phyloP scores from a whole-genome alignment of 1,139 yeast genomes.

The Yamadazyma songkhlaensis region DNA sequence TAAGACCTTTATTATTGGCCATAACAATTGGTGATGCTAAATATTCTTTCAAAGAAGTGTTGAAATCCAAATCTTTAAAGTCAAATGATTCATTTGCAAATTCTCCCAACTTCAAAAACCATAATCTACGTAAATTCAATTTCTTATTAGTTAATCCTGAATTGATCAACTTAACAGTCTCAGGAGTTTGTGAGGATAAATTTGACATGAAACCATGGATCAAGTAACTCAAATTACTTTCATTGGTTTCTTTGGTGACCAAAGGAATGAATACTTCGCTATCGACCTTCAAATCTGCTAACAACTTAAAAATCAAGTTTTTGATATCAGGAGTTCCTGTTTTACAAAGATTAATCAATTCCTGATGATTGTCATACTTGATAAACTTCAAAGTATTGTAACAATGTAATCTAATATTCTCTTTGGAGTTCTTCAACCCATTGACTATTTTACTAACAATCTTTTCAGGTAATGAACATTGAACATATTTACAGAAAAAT shows the following conservation, averaged over 20 bases:
- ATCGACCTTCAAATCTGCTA: constrained; percentile 19
- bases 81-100: constrained; percentile 9
- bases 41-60: constrained; percentile 40
- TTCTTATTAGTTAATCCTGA: constrained; percentile 69
- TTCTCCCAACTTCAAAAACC: constrained; percentile 59
- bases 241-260: constrained; percentile 74
- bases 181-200: constrained; percentile 16
- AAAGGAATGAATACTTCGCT: constrained; percentile 39
- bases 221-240: constrained; percentile 51
- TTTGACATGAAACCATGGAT: constrained; percentile 51
- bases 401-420: constrained; percentile 55
- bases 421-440: constrained; percentile 72
- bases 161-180: constrained; percentile 31
- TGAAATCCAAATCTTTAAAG: constrained; percentile 14
- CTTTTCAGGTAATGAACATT: constrained; percentile 2
- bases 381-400: constrained; percentile 35
- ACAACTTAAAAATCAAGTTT: constrained; percentile 23
- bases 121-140: constrained; percentile 56
- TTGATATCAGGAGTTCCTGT: constrained; percentile 67
- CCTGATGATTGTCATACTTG: constrained; percentile 24
- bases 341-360: constrained; percentile 57
- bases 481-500: constrained; percentile 38
- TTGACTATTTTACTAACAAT: constrained; percentile 59
- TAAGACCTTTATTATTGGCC: constrained; percentile 46
- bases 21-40: constrained; percentile 48